Conservation (phyloP, 192 early-diverging fungal genomes). For the Gryganskiella cystojenkinii region DNA sequence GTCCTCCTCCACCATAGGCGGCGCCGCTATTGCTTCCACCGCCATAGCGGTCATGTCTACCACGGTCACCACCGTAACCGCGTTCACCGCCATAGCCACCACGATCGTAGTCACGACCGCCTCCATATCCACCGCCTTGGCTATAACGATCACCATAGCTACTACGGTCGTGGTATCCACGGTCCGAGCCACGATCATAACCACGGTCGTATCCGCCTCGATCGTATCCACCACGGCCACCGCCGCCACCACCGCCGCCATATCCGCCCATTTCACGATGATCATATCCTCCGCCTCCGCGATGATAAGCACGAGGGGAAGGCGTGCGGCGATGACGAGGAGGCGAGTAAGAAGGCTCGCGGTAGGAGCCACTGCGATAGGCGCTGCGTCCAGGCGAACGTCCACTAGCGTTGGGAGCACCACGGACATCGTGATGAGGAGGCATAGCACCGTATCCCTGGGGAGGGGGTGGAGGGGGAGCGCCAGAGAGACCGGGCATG, state of each 20-base stretch:
- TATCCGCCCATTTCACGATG: constrained; percentile 44
- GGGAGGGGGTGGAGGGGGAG: neutral
- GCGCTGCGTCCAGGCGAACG: constrained; percentile 33
- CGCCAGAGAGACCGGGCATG: neutral
- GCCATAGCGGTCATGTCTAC: constrained; percentile 55
- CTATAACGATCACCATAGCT: constrained; percentile 49
- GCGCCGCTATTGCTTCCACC: constrained; percentile 52
- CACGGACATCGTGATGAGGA: constrained; percentile 21
- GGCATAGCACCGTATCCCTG: constrained; percentile 32
- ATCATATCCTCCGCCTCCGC: too few relatives aligned
- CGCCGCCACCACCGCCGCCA: constrained; percentile 45
- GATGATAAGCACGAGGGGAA: constrained; percentile 50
- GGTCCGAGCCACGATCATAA: constrained; percentile 27
- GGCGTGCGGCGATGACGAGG: constrained; percentile 46
- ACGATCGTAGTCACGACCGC: constrained; percentile 24
- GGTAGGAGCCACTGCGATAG: constrained; percentile 30
- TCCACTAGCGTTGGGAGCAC: constrained; percentile 2
- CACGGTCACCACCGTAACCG: constrained; percentile 34
- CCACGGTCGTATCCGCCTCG: constrained; percentile 29
- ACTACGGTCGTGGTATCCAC: constrained; percentile 18
- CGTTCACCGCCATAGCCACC: constrained; percentile 52
- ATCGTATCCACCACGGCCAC: too few relatives aligned
- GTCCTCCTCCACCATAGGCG: constrained; percentile 49
- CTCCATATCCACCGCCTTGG: constrained; percentile 11
- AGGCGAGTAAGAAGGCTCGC: constrained; percentile 54